These are phyloP conservation scores for Salix suchowensis DNA, from an alignment of 345 rosid genomes.

Conservation along the genomic window DNA sequence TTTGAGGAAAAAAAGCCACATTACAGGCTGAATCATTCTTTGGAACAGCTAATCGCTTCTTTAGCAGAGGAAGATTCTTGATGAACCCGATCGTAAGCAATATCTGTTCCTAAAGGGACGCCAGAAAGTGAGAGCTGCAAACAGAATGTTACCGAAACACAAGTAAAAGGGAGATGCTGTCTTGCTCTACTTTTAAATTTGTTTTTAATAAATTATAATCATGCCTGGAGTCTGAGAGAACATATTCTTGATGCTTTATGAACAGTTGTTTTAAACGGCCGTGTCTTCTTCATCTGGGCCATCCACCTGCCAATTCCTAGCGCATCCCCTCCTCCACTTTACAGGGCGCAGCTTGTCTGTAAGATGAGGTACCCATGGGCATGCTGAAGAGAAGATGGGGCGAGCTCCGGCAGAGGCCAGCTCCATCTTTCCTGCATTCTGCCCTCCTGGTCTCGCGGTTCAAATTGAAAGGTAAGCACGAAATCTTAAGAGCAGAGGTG, in stretches of 20 bases:
- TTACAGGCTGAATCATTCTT: background rate
- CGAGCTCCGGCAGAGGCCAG: background rate
- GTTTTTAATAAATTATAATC: background rate
- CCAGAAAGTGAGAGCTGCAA: conserved; percentile 22
- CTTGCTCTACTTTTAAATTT: conserved; percentile 12
- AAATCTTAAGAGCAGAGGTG: too few relatives aligned
- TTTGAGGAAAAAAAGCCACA: background rate
- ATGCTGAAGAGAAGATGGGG: background rate
- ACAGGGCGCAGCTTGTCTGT: background rate
- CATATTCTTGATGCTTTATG: background rate
- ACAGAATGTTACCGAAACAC: conserved; percentile 19
- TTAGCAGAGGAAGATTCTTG: background rate
- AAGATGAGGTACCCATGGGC: background rate
- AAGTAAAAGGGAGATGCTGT: conserved; percentile 11
- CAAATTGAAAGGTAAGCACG: background rate
- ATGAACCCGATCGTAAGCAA: background rate
- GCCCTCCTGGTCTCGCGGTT: background rate
- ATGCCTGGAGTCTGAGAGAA: background rate
- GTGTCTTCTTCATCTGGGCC: background rate
- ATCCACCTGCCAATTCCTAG: background rate
- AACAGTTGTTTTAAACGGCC: background rate
- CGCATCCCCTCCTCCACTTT: background rate
- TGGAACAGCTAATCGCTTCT: background rate
- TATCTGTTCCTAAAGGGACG: conserved; percentile 1
- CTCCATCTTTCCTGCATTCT: background rate